Evolutionary conservation across 2,329 filamentous ascomycete genomes (phyloP).

Genomic region (Trichoderma atroviride): DNA sequence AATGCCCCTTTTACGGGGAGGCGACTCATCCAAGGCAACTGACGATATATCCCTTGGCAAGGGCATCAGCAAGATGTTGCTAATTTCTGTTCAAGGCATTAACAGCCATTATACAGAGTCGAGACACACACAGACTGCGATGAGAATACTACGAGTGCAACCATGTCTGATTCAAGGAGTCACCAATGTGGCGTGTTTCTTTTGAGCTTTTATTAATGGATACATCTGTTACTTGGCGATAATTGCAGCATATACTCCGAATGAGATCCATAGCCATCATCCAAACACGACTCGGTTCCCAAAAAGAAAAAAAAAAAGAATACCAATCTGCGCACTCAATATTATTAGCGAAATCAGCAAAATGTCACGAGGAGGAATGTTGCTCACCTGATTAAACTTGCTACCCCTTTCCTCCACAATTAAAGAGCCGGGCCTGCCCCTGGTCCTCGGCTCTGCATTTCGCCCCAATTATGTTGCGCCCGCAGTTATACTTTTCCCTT

Average conservation of each 20-base stretch:
- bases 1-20: too few relatives aligned
- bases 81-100: too few relatives aligned
- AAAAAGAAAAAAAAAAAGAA: background rate
- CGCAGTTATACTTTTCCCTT: background rate
- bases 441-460: slow-evolving; percentile 15
- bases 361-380: background rate
- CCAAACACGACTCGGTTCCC: background rate
- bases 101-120: background rate
- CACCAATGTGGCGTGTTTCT: background rate
- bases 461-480: background rate
- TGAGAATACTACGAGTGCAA: background rate
- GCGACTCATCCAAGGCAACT: too few relatives aligned
- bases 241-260: background rate
- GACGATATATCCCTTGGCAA: too few relatives aligned
- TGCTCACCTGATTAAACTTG: slow-evolving; percentile 28
- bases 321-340: slow-evolving; percentile 9
- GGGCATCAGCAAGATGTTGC: too few relatives aligned
- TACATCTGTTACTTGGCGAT: background rate
- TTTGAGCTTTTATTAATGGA: background rate
- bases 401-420: slow-evolving; percentile 30
- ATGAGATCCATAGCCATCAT: background rate
- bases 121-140: too few relatives aligned
- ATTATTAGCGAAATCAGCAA: slow-evolving; percentile 1
- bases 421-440: slow-evolving; percentile 21
- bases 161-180: background rate